phyloP scores from a whole-genome alignment of 495 filamentous ascomycete species.

The Aspergillus biplanus region DNA sequence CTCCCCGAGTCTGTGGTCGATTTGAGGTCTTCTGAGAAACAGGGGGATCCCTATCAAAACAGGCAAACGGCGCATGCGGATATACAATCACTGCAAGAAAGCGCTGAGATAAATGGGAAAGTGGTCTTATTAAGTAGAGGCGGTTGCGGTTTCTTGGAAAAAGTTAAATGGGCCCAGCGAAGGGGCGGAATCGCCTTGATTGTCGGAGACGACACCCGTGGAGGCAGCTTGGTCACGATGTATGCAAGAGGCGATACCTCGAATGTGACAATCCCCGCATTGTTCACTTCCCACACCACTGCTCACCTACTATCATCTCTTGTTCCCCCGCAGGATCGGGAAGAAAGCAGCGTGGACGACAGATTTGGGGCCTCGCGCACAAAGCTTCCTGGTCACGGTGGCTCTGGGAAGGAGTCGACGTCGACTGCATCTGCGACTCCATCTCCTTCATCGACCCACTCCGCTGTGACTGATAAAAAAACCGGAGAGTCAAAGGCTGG shows the following conservation, averaged over 20 bases:
- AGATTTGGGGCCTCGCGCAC: constrained; percentile 31
- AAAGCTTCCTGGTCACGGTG: constrained; percentile 27
- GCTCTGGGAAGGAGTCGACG: constrained; percentile 32
- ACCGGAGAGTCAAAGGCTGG: constrained; percentile 48
- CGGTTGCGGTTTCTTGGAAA: constrained; percentile 95
- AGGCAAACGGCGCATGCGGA: constrained; percentile 72
- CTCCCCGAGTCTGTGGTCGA: constrained; percentile 52
- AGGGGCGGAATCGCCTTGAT: constrained; percentile 87
- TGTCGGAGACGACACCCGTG: constrained; percentile 89
- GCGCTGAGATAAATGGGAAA: constrained; percentile 91
- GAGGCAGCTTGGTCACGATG: constrained; percentile 90
- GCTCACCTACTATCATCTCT: constrained; percentile 92
- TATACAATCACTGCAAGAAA: constrained; percentile 93
- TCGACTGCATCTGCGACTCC: constrained; percentile 27
- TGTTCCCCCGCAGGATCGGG: constrained; percentile 68
- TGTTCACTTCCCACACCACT: constrained; percentile 95
- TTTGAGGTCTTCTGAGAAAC: constrained; percentile 36
- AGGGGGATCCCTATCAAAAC: constrained; percentile 46
- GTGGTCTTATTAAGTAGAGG: constrained; percentile 88
- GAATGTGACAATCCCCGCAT: constrained; percentile 88
- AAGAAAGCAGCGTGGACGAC: constrained; percentile 58
- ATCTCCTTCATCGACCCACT: constrained; percentile 32
- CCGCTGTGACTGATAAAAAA: constrained; percentile 26
- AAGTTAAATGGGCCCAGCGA: constrained; percentile 94
- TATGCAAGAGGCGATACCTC: constrained; percentile 93